Base-by-base conservation (phyloP, 208 protist genomes). In the Blechomonas ayalai region DNA sequence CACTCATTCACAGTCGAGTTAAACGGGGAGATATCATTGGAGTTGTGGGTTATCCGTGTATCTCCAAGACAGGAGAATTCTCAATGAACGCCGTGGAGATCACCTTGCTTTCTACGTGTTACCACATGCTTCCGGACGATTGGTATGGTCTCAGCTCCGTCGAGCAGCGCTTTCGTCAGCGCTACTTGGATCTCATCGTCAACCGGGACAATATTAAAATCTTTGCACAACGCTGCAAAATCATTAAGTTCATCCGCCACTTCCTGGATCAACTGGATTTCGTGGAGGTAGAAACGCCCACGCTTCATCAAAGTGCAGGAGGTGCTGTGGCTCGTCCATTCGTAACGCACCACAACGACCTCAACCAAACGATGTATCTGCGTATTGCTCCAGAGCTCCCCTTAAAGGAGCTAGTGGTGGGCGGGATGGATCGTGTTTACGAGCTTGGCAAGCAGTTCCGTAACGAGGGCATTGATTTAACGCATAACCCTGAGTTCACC, bases 401-500 rank as follows among this genome's bases (percentile, higher is more conserved):
- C 82, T 80, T 99, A 22, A 99, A 99, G 73, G 89, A 96, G 75
- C 84, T 99, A 1, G 82, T 99, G 26, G 92, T 99, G 9, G 99
- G 98, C 26, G 98, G 99, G 15, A 68, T 99, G 40, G 97, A 99
- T 66, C 82, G 98, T 36, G 99, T 99, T 7, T 99, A 99, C 66
- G 98, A 99, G 67, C 94, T 99, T 38, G 98, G 98, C 48, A 97
- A 97, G 44, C 95, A 98, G 59, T 99, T 99, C 81, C 81, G 99
- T 53, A 99, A 99, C 72, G 99, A 99, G 62, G 90, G 89, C 33
- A 96, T 97, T 41, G 95, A 98, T 44, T 63, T 96, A 33, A 96
- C 90, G n/a, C 99, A 99, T 83, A 99, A 99, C 82, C 99, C 99
- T 29, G 98, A 99, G 70, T 99, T 99, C 73, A 99, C 99, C n/a